Evolutionary conservation across 352 stramenopile species (phyloP).

Genomic region (Pythium rishiriense): DNA sequence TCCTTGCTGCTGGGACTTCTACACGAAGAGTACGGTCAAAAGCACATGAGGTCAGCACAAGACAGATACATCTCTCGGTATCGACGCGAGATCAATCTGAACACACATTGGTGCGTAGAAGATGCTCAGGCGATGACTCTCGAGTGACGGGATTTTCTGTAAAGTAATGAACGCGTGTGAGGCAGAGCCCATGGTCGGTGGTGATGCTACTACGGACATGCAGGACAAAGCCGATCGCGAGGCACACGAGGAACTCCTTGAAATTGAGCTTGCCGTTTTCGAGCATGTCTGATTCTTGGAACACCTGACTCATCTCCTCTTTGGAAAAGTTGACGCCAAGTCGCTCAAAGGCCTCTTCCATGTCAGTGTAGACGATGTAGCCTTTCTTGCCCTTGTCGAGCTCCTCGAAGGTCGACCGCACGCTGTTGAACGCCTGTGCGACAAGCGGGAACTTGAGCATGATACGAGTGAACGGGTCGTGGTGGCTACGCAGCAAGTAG

Average conservation of each 20-base stretch:
- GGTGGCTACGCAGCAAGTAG: slow-evolving; percentile 22
- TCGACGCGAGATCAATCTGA: too few species aligned
- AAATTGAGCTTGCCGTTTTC: slow-evolving; percentile 80
- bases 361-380: slow-evolving; percentile 76
- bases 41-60: too few species aligned
- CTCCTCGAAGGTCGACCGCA: slow-evolving; percentile 64
- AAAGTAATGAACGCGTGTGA: not conserved
- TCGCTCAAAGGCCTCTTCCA: slow-evolving; percentile 73
- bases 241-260: slow-evolving; percentile 88
- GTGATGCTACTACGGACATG: slow-evolving; percentile 45
- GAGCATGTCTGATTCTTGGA: slow-evolving; percentile 84
- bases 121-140: slow-evolving; percentile 70
- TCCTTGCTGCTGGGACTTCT: slow-evolving; percentile 21
- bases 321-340: slow-evolving; percentile 72
- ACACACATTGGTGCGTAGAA: slow-evolving; percentile 78
- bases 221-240: slow-evolving; percentile 85
- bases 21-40: too few species aligned
- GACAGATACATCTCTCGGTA: too few species aligned
- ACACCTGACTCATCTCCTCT: slow-evolving; percentile 73
- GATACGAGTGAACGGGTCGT: slow-evolving; percentile 79
- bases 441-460: slow-evolving; percentile 77
- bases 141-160: slow-evolving; percentile 78
- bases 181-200: not conserved
- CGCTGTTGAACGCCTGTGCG: slow-evolving; percentile 75
- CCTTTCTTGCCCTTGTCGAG: slow-evolving; percentile 67